phyloP scores from a whole-genome alignment of 2,329 filamentous ascomycete species.

The Plenodomus biglobosus region DNA sequence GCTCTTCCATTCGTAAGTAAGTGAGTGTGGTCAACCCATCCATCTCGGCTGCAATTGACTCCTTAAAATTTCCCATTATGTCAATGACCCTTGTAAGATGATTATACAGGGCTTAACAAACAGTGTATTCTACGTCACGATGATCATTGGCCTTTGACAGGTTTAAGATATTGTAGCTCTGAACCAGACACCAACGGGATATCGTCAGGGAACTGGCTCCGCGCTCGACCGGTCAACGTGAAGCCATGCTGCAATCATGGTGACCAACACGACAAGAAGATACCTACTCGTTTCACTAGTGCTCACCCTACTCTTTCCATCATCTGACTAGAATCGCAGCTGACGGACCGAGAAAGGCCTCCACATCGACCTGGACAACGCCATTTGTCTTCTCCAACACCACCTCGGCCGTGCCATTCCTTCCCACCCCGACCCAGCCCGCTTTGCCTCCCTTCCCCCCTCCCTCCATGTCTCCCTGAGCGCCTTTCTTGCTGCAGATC shows the following conservation, averaged over 20 bases:
- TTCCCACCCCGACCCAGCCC: slow-evolving; percentile 3
- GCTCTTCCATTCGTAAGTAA: background rate
- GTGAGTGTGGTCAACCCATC: background rate
- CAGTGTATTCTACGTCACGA: background rate
- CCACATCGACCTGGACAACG: slow-evolving; percentile 2
- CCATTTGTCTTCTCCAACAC: slow-evolving; percentile 10
- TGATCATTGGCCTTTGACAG: background rate
- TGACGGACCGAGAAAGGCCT: background rate
- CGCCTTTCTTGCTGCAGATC: background rate
- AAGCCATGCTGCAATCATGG: background rate
- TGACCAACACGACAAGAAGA: background rate
- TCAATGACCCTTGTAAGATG: no score
- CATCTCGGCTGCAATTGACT: background rate
- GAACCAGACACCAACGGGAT: background rate
- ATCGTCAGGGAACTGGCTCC: background rate
- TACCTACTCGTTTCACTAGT: background rate
- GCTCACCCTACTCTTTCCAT: background rate
- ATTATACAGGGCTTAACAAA: background rate
- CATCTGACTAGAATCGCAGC: background rate
- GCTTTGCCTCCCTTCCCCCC: no score
- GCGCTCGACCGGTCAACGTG: background rate
- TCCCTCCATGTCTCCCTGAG: no score
- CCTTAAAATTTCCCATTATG: background rate
- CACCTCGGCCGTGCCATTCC: slow-evolving; percentile 1
- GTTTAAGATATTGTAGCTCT: background rate